Evolutionary conservation across 768 basidiomycete genomes (phyloP), one percentile per base, ranked within the genome.

Genomic region (Naganishia friedmannii): DNA sequence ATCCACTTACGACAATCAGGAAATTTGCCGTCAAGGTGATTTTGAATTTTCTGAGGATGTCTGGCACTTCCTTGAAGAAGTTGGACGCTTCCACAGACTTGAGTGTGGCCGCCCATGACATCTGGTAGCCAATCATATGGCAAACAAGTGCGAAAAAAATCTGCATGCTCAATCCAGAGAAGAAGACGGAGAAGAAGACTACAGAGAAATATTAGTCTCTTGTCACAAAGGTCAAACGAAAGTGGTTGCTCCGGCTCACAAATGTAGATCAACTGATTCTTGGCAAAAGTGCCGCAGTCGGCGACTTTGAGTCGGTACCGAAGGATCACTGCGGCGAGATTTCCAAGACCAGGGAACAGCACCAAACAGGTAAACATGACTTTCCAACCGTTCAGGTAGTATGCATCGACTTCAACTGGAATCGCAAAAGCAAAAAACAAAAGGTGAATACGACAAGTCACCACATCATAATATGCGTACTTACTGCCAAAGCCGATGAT

Each of bases 61-160:
- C 86, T 0, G 93, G 93, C 12, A 93, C 87, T 79, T 95, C 92
- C 68, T 89, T 86, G 86, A 90, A 93, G 84, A 95, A 93, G 78
- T 93, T 93, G 42, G 89, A 90, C 57, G 60, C 45, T 42, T 39
- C 34, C 6, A 46, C 45, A 7, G 60, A 29, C 37, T 39, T 63
- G 5, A 46, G 6, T 3, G 60, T 63, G n/a, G 60, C 60, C 1
- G 60, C 31, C 60, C 60, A 39, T 31, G 60, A 26, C 55, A 56
- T 56, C 31, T 56, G 55, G 55, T 86, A 88, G 46, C 86, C 86
- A 76, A 87, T 85, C 23, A 87, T 32, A 76, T 88, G 87, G 0
- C 86, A 84, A 54, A 86, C 80, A 51, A 88, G 82, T 2, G 87
- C 86, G 28, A 85, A 84, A 31, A 85, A 83, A 42, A 91, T 83